phyloP scores from a whole-genome alignment of 2,329 filamentous ascomycete genomes.

The Fusarium nelsonii region DNA sequence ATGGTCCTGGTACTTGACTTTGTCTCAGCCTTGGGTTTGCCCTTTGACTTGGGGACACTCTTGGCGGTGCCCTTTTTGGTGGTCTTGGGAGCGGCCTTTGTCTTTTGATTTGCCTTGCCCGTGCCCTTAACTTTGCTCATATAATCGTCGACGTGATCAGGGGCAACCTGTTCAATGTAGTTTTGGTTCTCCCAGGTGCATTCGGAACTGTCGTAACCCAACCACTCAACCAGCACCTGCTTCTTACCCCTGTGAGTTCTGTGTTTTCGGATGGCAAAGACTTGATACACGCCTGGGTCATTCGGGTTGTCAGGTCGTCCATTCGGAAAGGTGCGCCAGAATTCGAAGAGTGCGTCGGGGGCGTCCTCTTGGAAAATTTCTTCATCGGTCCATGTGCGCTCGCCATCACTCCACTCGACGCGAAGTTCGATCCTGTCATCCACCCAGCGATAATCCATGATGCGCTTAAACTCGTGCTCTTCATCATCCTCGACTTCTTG shows the following conservation, averaged over 20 bases:
- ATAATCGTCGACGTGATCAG: slow-evolving; percentile 48
- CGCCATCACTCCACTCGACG: slow-evolving; percentile 51
- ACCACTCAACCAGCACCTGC: slow-evolving; percentile 53
- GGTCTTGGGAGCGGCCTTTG: not conserved
- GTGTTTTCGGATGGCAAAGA: slow-evolving; percentile 53
- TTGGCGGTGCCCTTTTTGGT: not conserved
- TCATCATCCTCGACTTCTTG: slow-evolving; percentile 6
- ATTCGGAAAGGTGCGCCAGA: slow-evolving; percentile 48
- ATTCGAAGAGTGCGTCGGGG: slow-evolving; percentile 49
- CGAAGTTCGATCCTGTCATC: slow-evolving; percentile 49
- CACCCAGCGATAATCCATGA: slow-evolving; percentile 49
- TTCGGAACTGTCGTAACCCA: slow-evolving; percentile 50
- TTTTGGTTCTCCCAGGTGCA: slow-evolving; percentile 50
- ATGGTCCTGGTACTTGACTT: not conserved
- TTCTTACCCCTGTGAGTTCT: slow-evolving; percentile 45
- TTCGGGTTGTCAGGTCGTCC: slow-evolving; percentile 52
- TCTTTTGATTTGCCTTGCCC: not conserved
- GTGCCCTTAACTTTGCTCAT: slow-evolving; percentile 8
- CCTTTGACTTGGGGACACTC: not conserved
- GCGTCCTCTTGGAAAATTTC: slow-evolving; percentile 51
- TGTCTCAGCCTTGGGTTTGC: not conserved
- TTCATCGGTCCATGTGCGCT: slow-evolving; percentile 53
- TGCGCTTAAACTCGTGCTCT: slow-evolving; percentile 26
- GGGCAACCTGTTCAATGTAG: slow-evolving; percentile 47
- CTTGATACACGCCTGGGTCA: slow-evolving; percentile 50